Conservation (phyloP, 352 stramenopile genomes). For the Phytophthora podocarpi region DNA sequence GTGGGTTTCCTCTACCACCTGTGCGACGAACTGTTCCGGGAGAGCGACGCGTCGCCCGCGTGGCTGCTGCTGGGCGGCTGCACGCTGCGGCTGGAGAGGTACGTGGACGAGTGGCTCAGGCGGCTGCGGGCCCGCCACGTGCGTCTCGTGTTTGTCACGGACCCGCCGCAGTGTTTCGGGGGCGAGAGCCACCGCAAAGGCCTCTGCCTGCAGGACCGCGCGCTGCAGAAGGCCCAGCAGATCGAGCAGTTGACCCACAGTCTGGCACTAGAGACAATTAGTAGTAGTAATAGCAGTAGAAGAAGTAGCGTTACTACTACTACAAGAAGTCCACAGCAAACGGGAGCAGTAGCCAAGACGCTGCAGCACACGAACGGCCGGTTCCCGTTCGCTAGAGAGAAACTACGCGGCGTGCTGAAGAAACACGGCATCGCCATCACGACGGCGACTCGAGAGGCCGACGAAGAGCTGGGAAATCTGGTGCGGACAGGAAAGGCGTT, state of each 20-base stretch:
- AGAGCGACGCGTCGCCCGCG: conserved; percentile 33
- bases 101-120: conserved; percentile 56
- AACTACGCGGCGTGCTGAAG: conserved; percentile 61
- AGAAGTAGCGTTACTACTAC: neutral
- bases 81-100: conserved; percentile 46
- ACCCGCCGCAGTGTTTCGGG: conserved; percentile 79
- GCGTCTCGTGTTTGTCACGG: conserved; percentile 67
- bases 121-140: conserved; percentile 49
- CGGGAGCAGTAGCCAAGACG: conserved; percentile 24
- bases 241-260: conserved; percentile 42
- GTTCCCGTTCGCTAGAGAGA: conserved; percentile 81
- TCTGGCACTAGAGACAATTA: too few relatives aligned
- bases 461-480: conserved; percentile 74
- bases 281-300: neutral
- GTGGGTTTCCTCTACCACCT: conserved; percentile 78
- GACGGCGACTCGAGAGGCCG: conserved; percentile 71
- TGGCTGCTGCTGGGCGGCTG: conserved; percentile 78
- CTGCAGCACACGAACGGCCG: conserved; percentile 69
- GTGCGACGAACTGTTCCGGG: conserved; percentile 59
- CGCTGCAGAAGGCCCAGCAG: conserved; percentile 55
- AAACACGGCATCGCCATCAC: conserved; percentile 53
- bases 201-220: conserved; percentile 57
- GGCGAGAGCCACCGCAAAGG: conserved; percentile 72
- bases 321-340: conserved; percentile 14
- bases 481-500: conserved; percentile 58